These are phyloP conservation scores for Telopea speciosissima DNA, from an alignment of 177 flowering plant genomes.

Conservation along the genomic window DNA sequence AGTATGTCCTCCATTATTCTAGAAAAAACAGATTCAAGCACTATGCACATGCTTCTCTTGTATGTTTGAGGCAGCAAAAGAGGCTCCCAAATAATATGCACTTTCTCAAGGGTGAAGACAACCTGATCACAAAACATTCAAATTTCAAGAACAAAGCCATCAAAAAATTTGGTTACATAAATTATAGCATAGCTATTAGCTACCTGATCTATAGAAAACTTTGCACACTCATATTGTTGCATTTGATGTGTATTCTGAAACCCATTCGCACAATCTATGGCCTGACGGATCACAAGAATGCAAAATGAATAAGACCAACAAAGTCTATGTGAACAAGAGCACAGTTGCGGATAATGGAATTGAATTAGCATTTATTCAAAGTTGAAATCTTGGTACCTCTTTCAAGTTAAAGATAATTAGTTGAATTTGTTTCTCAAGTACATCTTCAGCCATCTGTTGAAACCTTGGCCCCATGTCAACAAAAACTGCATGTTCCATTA, in stretches of 20 bases:
- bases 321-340: not conserved
- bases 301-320: constrained; percentile 1
- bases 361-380: not conserved
- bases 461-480: constrained; percentile 81
- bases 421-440: constrained; percentile 65
- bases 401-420: constrained; percentile 56
- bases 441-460: constrained; percentile 64
- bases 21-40: constrained; percentile 64
- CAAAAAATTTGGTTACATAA: not conserved
- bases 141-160: not conserved
- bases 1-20: constrained; percentile 73
- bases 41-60: constrained; percentile 55
- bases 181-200: constrained; percentile 24
- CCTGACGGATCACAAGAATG: constrained; percentile 37
- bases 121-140: constrained; percentile 43
- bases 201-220: constrained; percentile 91
- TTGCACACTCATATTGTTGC: constrained; percentile 74
- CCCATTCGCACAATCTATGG: constrained; percentile 90
- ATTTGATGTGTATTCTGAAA: constrained; percentile 92
- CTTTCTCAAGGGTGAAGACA: constrained; percentile 83
- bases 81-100: constrained; percentile 89
- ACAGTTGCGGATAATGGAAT: not conserved
- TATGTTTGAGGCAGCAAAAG: constrained; percentile 62
- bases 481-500: constrained; percentile 76
- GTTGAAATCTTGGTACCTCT: constrained; percentile 44